Conservation (phyloP, 371 early-diverging fungal genomes). For the Mucor ambiguus region DNA sequence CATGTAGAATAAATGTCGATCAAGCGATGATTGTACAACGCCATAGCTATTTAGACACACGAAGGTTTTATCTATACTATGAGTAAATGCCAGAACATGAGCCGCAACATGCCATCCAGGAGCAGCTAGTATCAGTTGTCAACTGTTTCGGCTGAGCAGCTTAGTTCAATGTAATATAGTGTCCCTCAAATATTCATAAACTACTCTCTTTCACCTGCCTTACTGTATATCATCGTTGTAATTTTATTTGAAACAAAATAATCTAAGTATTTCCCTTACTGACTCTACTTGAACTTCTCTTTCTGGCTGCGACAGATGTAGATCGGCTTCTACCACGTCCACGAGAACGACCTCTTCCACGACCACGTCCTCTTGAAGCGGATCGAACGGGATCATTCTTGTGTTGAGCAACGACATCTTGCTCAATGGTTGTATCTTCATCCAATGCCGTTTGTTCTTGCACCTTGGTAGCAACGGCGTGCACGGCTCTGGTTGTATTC, state of each 20-base stretch:
- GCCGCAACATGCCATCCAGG: not conserved
- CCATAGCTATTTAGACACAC: not conserved
- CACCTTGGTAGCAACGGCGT: conserved; percentile 9
- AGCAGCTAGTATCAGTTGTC: not conserved
- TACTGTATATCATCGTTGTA: too few relatives aligned
- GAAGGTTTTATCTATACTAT: not conserved
- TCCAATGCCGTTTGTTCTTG: conserved; percentile 9
- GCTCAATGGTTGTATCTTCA: conserved; percentile 16
- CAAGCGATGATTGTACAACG: not conserved
- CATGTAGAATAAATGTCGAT: conserved; percentile 21
- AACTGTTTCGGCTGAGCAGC: not conserved
- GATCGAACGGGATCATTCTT: not conserved
- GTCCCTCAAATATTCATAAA: not conserved
- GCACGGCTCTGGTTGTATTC: conserved; percentile 3
- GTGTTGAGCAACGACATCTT: conserved; percentile 20
- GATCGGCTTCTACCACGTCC: not conserved
- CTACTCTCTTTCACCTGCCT: not conserved
- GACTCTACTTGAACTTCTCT: conserved; percentile 17
- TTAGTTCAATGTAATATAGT: too few relatives aligned
- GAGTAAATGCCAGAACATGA: not conserved
- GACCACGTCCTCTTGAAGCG: not conserved
- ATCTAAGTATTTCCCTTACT: conserved; percentile 3
- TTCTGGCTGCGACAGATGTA: not conserved
- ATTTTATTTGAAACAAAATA: not conserved
- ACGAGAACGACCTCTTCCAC: not conserved